Base-by-base conservation (phyloP, 192 early-diverging fungal genomes). In the Coemansia sp. region DNA sequence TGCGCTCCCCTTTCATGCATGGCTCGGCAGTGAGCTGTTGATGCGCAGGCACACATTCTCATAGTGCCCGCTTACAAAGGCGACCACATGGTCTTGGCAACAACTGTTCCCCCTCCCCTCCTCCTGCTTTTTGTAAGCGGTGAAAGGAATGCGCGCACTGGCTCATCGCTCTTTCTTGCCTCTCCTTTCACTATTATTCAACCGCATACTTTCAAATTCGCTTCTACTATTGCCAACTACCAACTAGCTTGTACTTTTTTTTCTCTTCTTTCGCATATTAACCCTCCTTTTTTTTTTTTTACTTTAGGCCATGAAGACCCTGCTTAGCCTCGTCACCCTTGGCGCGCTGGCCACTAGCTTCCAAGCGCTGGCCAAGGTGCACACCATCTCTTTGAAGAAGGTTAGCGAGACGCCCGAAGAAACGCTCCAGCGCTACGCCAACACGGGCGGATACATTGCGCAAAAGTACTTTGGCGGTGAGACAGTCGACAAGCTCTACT, bases 401-500 rank as follows among this genome's bases (percentile, higher is more conserved):
- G 66, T 86, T 15, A 29, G 72, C 15, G 84, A 93, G 57, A 85
- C 91, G 6, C 78, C 88, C 36, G 80, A 86, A 17, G 85, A 89
- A 55, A 81, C 80, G 58, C 74, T 90, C 42, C 76, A 84, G 36
- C 88, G 90, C 60, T 89, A 89, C 48, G 78, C 86, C 19, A 85
- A 88, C 70, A 84, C 88, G 29, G 88, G 90, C 39, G 69, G 77
- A 38, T 89, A 89, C 71, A 81, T 94, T 44, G 82, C 87, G 45
- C 91, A 93, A 75, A 94, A 94, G 80, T 94, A 94, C 86, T 89
- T 90, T 85, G 87, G 85, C 31, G 69, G 68, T 2, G 69, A 62
- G 31, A 70, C 42, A 42, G 69, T 67, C 15, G 67, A 70, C 62
- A 71, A 64, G 62, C 64, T 73, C 51, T 78, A 76, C 63, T 68